Evolutionary conservation across 495 filamentous ascomycete genomes (phyloP).

Genomic region (Trichoderma gamsii): DNA sequence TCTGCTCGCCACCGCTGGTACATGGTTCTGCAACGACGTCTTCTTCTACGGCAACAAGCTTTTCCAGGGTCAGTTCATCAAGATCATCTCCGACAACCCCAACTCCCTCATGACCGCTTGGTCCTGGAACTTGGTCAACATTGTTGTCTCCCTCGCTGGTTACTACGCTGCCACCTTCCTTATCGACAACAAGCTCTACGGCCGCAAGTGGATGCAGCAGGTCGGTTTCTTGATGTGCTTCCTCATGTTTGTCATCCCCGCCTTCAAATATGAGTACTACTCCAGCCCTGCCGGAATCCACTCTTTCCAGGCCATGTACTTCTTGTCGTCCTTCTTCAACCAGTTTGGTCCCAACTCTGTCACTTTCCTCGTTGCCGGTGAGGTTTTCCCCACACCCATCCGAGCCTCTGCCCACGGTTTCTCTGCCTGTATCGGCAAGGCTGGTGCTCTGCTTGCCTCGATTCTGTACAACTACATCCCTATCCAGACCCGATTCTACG

Average conservation of each 20-base stretch:
- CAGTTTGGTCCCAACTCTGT: constrained; percentile 91
- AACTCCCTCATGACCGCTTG: constrained; percentile 69
- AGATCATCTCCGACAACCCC: constrained; percentile 54
- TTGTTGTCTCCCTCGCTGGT: constrained; percentile 70
- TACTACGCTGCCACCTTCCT: constrained; percentile 76
- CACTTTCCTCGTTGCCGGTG: constrained; percentile 86
- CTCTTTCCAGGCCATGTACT: constrained; percentile 88
- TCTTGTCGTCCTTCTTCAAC: constrained; percentile 89
- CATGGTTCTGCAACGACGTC: constrained; percentile 88
- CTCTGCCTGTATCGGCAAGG: constrained; percentile 76
- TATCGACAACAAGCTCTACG: constrained; percentile 88
- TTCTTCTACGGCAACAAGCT: constrained; percentile 99
- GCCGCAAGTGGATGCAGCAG: constrained; percentile 87
- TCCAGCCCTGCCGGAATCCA: constrained; percentile 56
- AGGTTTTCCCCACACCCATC: constrained; percentile 84
- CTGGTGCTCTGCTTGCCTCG: constrained; percentile 74
- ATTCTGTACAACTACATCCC: constrained; percentile 86
- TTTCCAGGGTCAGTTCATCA: constrained; percentile 82
- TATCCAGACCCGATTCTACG: constrained; percentile 69
- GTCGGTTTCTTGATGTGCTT: constrained; percentile 82
- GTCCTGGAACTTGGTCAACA: constrained; percentile 87
- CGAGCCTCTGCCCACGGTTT: constrained; percentile 88
- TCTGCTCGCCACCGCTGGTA: constrained; percentile 73
- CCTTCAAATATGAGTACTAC: constrained; percentile 79
- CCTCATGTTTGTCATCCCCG: constrained; percentile 79